Evolutionary conservation across 257 asterid species (phyloP).

Genomic region (Penstemon newberryi): DNA sequence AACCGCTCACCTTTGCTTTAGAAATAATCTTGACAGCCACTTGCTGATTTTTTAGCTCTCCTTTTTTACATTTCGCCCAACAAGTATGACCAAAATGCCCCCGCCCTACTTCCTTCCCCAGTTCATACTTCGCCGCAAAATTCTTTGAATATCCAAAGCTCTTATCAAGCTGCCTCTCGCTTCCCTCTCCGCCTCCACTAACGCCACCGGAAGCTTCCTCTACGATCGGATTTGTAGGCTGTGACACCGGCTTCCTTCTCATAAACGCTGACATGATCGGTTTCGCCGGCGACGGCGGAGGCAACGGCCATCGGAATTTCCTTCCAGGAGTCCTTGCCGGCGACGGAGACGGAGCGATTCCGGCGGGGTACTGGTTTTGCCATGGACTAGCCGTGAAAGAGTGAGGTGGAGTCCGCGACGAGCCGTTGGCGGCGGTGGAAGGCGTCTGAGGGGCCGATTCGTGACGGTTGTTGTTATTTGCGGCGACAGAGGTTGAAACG

Average conservation of each 20-base stretch:
- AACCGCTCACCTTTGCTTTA: conserved; percentile 90
- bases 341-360: conserved; percentile 85
- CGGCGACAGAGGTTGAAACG: conserved; percentile 33
- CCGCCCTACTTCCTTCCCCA: conserved; percentile 95
- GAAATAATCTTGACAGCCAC: conserved; percentile 95
- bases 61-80: conserved; percentile 88
- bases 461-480: conserved; percentile 35
- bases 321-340: conserved; percentile 93
- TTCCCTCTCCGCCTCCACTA: conserved; percentile 26
- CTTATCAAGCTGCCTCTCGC: conserved; percentile 77
- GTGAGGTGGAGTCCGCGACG: conserved; percentile 65
- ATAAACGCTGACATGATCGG: conserved; percentile 89
- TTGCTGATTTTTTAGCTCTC: conserved; percentile 78
- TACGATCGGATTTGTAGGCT: conserved; percentile 55
- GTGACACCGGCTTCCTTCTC: conserved; percentile 48
- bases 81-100: conserved; percentile 99
- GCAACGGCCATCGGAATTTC: conserved; percentile 96
- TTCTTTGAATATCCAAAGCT: conserved; percentile 83
- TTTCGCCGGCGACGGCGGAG: conserved; percentile 98
- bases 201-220: conserved; percentile 44
- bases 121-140: conserved; percentile 72
- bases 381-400: conserved; percentile 84
- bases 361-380: conserved; percentile 97
- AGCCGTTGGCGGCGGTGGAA: conserved; percentile 51
- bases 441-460: conserved; percentile 50